Base-by-base conservation (phyloP, 148 eudicot genomes). In the Vaccinium macrocarpon region DNA sequence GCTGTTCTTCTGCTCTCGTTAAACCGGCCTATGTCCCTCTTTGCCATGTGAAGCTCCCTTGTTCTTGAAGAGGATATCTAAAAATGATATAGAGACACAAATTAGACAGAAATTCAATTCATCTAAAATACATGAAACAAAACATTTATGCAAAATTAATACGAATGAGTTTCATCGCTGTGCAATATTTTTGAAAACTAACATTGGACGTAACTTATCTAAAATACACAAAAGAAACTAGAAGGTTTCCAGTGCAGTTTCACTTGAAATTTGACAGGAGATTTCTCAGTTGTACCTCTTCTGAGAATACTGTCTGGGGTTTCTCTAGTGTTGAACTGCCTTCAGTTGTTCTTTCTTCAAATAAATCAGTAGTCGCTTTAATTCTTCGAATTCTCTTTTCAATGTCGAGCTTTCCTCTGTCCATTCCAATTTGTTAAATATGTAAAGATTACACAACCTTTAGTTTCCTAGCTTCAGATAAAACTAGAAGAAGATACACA, bases 41-140 rank as follows among this genome's bases (percentile, higher is more conserved):
- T 92, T 56, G 93, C 93, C n/a, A 76, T 81, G 83, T 91, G 91
- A 80, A 91, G 91, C 84, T 93, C 93, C 64, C 89, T 85, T 49
- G 91, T 91, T 83, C 86, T 93, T 48, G 96, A 85, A 89, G 87
- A 50, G 42, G 73, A 86, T 59, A 84, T 91, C 97, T 94, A 86
- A 64, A 62, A 23, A 68, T 61, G 59, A 86, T 71, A 4, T 25
- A 81, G 32, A 8, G 35, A 59, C 23, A 11, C 42, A 42, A 23
- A 42, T 59, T 35, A 80, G 18, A 56, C 42, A 16, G 27, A 79
- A 59, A 21, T 10, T 8, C 9, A 32, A 8, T 8, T 16, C 0
- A 15, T 32, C 11, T 7, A 50, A 79, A 35, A 32, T 18, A 32
- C 38, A n/a, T 12, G 42, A 38, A 62, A 71, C 6, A 18, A 46